Percentiles rank a stretch among this genome's conserved stretches.
phyloP scores from a whole-genome alignment of 331 rosid species.

The Erythrophleum ivorense region DNA sequence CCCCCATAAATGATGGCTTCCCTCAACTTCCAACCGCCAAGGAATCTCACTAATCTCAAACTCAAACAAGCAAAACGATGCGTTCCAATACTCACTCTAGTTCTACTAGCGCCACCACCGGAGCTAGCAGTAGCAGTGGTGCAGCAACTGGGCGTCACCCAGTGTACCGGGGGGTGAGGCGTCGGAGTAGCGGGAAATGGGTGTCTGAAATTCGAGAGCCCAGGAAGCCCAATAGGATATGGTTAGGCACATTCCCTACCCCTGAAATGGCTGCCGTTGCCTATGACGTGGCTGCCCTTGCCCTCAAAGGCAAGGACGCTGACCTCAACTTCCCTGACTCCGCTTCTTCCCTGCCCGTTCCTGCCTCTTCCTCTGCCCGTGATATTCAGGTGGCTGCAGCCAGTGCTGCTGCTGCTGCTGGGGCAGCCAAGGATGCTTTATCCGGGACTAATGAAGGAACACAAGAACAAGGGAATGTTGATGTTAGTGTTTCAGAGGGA shows the following conservation, averaged over 20 bases:
- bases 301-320: constrained; percentile 75
- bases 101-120: neutral
- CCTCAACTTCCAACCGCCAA: constrained; percentile 40
- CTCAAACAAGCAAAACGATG: constrained; percentile 43
- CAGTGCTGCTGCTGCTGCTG: constrained; percentile 73
- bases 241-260: constrained; percentile 88
- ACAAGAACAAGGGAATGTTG: neutral
- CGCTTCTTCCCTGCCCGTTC: constrained; percentile 74
- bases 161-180: constrained; percentile 77
- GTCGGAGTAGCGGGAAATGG: constrained; percentile 88
- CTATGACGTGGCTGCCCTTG: constrained; percentile 90
- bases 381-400: constrained; percentile 88
- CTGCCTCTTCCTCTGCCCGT: constrained; percentile 70
- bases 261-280: constrained; percentile 98
- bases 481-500: neutral
- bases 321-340: constrained; percentile 89
- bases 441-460: neutral
- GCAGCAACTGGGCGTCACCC: constrained; percentile 60
- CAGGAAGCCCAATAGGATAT: constrained; percentile 80
- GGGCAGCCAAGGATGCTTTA: constrained; percentile 57
- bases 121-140: constrained; percentile 24
- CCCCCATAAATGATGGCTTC: constrained; percentile 73
- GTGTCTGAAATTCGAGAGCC: constrained; percentile 95
- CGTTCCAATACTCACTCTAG: constrained; percentile 33
- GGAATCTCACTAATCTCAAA: constrained; percentile 30